Percentiles rank a stretch among this genome's conserved stretches.
Evolutionary conservation across 371 early-diverging fungal genomes (phyloP).

Genomic region (Batrachochytrium dendrobatidis): DNA sequence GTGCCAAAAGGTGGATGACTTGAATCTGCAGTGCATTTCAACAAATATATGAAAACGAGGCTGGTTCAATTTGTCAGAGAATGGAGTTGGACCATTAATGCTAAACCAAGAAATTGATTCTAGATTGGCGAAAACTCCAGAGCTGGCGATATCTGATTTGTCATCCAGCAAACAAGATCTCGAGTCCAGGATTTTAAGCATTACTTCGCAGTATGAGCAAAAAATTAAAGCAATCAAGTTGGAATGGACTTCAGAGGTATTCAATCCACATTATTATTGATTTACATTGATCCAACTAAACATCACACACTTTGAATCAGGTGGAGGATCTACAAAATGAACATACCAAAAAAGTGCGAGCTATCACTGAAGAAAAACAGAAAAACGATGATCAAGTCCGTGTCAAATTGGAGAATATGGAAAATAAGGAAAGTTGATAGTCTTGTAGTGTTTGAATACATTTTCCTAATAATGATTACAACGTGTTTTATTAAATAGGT

Average conservation of each 20-base stretch:
- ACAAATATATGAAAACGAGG: no score
- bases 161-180: no score
- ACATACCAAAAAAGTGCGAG: constrained; percentile 11
- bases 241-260: neutral
- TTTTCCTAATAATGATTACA: neutral
- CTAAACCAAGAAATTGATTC: no score
- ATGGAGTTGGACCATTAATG: no score
- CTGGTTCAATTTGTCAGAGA: no score
- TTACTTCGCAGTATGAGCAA: constrained; percentile 1
- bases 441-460: neutral
- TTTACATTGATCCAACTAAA: neutral
- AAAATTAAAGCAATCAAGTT: neutral
- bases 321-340: constrained; percentile 1
- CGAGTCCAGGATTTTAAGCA: neutral
- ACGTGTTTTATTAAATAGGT: constrained; percentile 12
- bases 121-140: no score
- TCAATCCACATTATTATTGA: neutral
- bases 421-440: constrained; percentile 10
- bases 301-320: neutral
- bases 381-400: constrained; percentile 10
- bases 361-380: constrained; percentile 18
- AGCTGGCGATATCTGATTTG: no score
- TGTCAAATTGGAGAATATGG: constrained; percentile 13
- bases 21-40: no score
- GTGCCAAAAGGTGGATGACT: neutral